Evolutionary conservation across 2,329 filamentous ascomycete genomes (phyloP), one percentile per base, ranked within the genome.

Genomic region (Ceratocystis colombiana): DNA sequence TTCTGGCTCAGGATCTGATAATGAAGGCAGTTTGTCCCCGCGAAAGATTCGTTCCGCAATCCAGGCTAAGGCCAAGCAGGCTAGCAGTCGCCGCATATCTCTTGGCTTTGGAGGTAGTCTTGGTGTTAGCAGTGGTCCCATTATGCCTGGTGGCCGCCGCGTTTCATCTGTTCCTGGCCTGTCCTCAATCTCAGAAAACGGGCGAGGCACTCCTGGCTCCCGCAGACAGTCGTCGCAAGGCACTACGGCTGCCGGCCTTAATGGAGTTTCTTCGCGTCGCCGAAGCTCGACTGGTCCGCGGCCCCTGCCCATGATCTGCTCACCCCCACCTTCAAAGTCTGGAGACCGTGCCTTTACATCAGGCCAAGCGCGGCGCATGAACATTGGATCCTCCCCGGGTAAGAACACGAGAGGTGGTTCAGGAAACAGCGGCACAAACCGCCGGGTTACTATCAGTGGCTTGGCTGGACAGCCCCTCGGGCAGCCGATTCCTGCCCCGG

Each of bases 291-390:
- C 79, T 68, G 72, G 77, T 1, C 81, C 83, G 72, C 76, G 80
- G 61, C 77, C 79, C 45, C 81, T 82, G 12, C 82, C 82, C 15
- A 77, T 84, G 70, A 72, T 76, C 44, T 84, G 80, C 73, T 80
- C 80, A 45, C 78, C 82, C 1, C 74, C 76, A 1, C 77, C 80
- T 25, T 70, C 55, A 28, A 53, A 62, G 66, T 17, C 71, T 10
- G 67, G 69, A 3, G 67, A n/a, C 20, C 75, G 72, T 63, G 68
- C 72, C 17, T 76, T 84, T 69, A 84, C 81, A 10, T 75, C 79
- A 1, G 81, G 81, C 1, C 82, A 85, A 71, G 82, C 82, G 25
- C 74, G 82, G 64, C 77, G 82, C 59, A 84, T 85, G 82, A 81
- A 83, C 70, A 73, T 84, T 67, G 77, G 78, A 45, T 66, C 64